These are phyloP conservation scores for Picea abies DNA, from an alignment of 83 land plant species.

Conservation along the genomic window DNA sequence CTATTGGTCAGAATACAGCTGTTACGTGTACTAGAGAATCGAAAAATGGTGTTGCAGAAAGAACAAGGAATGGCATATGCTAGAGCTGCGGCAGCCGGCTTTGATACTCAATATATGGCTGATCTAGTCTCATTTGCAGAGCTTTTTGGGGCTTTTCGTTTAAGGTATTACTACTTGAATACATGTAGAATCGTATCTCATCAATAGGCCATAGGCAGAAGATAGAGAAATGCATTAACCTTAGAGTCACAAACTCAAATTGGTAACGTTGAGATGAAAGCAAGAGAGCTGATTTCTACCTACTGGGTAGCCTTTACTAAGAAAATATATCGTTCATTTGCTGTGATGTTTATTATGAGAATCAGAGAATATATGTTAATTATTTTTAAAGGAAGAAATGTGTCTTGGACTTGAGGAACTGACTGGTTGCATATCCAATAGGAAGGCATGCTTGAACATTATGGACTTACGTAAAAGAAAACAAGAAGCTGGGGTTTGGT, in stretches of 20 bases:
- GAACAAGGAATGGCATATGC: conserved; percentile 86
- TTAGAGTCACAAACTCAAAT: neutral
- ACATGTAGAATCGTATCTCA: neutral
- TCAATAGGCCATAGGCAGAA: neutral
- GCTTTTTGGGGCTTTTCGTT: conserved; percentile 67
- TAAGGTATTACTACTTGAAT: conserved; percentile 37
- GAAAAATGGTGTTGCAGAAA: conserved; percentile 48
- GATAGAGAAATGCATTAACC: neutral
- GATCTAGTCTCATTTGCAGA: conserved; percentile 64
- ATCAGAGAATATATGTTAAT: neutral
- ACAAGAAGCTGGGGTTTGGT: conserved; percentile 18
- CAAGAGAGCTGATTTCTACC: neutral
- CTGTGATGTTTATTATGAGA: neutral
- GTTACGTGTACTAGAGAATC: conserved; percentile 54
- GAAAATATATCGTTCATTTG: neutral
- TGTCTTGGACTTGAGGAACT: neutral
- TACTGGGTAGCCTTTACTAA: neutral
- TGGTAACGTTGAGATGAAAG: neutral
- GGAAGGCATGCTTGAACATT: conserved; percentile 16
- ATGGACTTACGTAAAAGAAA: conserved; percentile 15
- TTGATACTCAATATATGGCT: conserved; percentile 42
- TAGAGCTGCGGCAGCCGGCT: conserved; percentile 61
- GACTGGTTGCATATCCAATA: conserved; percentile 5
- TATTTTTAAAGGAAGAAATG: neutral
- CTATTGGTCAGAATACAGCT: conserved; percentile 41